phyloP scores from a whole-genome alignment of 1,284 basidiomycete genomes.

The Cryptococcus sp. region DNA sequence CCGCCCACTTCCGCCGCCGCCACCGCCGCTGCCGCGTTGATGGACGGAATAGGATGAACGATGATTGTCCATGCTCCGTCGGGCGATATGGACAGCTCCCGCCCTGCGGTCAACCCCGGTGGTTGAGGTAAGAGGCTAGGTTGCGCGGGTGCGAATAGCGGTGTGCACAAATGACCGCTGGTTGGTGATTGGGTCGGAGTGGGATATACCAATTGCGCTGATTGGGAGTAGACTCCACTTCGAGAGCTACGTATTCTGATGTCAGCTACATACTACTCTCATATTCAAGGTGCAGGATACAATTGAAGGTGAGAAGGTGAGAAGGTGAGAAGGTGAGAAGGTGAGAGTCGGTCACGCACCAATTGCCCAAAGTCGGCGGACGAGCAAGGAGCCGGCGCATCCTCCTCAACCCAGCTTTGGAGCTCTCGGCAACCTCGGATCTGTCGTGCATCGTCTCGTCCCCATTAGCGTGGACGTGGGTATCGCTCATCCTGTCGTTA shows the following conservation, averaged over 20 bases:
- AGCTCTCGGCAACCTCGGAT: slow-evolving; percentile 12
- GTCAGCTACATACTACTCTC: no score
- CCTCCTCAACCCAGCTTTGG: slow-evolving; percentile 24
- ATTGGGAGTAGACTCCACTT: no score
- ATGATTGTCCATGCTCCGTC: slow-evolving; percentile 33
- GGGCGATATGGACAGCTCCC: slow-evolving; percentile 34
- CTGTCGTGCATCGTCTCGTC: no score
- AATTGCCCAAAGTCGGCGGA: slow-evolving; percentile 3
- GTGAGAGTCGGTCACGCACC: slow-evolving; percentile 9
- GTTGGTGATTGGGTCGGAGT: slow-evolving; percentile 6
- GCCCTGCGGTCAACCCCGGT: slow-evolving; percentile 19
- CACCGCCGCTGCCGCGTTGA: neutral
- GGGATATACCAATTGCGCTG: slow-evolving; percentile 17
- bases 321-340: slow-evolving; percentile 16
- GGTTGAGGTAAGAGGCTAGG: slow-evolving; percentile 30
- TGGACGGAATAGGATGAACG: slow-evolving; percentile 27
- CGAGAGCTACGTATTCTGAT: no score
- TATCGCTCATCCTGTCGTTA: no score
- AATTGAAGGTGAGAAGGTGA: neutral
- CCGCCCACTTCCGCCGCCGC: slow-evolving; percentile 15
- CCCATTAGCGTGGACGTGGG: no score
- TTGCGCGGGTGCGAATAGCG: slow-evolving; percentile 18
- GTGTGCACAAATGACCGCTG: slow-evolving; percentile 21
- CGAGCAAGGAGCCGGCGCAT: slow-evolving; percentile 15
- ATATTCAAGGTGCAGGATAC: no score